Conservation (phyloP, 768 basidiomycete species). For the Rubroboletus pulcherrimus region DNA sequence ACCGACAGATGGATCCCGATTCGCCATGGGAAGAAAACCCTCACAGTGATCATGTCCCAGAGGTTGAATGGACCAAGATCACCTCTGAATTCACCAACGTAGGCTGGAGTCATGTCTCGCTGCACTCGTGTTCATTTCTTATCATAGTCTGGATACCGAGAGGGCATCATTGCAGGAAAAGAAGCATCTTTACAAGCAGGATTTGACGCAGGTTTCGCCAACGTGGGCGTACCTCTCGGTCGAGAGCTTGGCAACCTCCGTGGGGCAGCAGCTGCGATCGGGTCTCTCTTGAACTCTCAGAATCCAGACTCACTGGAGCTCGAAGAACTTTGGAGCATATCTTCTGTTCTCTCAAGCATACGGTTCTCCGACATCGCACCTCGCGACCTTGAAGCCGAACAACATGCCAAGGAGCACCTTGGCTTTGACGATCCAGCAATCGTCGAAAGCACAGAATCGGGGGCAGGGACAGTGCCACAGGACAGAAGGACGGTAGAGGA, state of each 20-base stretch:
- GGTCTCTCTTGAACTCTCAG: slow-evolving; percentile 48
- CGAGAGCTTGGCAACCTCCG: slow-evolving; percentile 74
- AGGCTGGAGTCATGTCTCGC: slow-evolving; percentile 14
- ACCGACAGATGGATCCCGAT: slow-evolving; percentile 31
- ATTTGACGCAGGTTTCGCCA: slow-evolving; percentile 82
- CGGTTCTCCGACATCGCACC: slow-evolving; percentile 72
- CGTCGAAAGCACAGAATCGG: slow-evolving; percentile 40
- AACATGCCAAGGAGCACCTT: slow-evolving; percentile 68
- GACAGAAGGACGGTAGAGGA: slow-evolving; percentile 38
- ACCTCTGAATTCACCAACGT: slow-evolving; percentile 72
- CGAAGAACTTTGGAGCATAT: slow-evolving; percentile 51
- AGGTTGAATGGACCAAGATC: slow-evolving; percentile 66
- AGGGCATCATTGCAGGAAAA: slow-evolving; percentile 92
- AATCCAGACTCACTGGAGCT: slow-evolving; percentile 15
- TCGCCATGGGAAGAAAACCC: slow-evolving; percentile 60
- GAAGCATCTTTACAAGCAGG: slow-evolving; percentile 83
- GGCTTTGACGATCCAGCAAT: slow-evolving; percentile 31
- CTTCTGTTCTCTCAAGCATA: slow-evolving; percentile 52
- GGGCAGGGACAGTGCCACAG: slow-evolving; percentile 4
- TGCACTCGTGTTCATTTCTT: background rate
- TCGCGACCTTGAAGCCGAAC: slow-evolving; percentile 71
- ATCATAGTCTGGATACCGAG: slow-evolving; percentile 85
- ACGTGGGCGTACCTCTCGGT: slow-evolving; percentile 69
- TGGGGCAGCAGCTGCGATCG: slow-evolving; percentile 62
- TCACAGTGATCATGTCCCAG: slow-evolving; percentile 30